Evolutionary conservation across 331 rosid genomes (phyloP).

Genomic region (Cydonia oblonga): DNA sequence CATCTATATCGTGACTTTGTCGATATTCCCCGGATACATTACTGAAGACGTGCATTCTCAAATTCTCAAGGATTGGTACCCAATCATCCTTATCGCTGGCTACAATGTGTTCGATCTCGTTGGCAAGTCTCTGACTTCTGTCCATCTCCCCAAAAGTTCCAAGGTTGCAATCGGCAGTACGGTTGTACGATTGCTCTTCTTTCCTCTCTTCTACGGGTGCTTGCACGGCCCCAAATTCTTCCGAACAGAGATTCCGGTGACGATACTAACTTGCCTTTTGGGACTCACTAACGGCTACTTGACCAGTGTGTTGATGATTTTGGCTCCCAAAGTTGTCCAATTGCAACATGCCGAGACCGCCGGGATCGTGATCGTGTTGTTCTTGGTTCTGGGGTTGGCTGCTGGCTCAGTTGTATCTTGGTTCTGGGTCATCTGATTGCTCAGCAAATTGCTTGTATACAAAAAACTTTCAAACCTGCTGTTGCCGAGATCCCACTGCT

Average conservation of each 20-base stretch:
- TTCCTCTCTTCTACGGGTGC: slow-evolving; percentile 77
- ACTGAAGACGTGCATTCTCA: slow-evolving; percentile 88
- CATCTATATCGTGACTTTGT: slow-evolving; percentile 62
- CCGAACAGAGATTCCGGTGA: slow-evolving; percentile 75
- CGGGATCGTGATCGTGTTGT: slow-evolving; percentile 60
- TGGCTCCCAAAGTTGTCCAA: slow-evolving; percentile 68
- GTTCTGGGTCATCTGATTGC: slow-evolving; percentile 66
- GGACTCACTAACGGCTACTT: slow-evolving; percentile 87
- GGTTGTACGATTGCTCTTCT: slow-evolving; percentile 52
- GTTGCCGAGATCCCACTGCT: no score
- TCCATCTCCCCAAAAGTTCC: slow-evolving; percentile 42
- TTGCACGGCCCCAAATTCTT: slow-evolving; percentile 76
- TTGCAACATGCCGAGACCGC: slow-evolving; percentile 80
- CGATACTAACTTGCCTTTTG: slow-evolving; percentile 54
- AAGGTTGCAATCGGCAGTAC: slow-evolving; percentile 57
- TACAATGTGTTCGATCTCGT: slow-evolving; percentile 81
- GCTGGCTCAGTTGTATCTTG: slow-evolving; percentile 69
- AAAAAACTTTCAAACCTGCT: no score
- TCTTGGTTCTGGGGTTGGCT: slow-evolving; percentile 69
- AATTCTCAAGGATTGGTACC: slow-evolving; percentile 76
- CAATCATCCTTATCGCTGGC: slow-evolving; percentile 53
- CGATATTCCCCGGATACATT: slow-evolving; percentile 85
- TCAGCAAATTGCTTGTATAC: no score
- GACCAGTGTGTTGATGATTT: slow-evolving; percentile 73
- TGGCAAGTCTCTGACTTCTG: slow-evolving; percentile 65